These are phyloP conservation scores for Protostelium mycophagum DNA, from an alignment of 78 protist genomes.

Conservation along the genomic window DNA sequence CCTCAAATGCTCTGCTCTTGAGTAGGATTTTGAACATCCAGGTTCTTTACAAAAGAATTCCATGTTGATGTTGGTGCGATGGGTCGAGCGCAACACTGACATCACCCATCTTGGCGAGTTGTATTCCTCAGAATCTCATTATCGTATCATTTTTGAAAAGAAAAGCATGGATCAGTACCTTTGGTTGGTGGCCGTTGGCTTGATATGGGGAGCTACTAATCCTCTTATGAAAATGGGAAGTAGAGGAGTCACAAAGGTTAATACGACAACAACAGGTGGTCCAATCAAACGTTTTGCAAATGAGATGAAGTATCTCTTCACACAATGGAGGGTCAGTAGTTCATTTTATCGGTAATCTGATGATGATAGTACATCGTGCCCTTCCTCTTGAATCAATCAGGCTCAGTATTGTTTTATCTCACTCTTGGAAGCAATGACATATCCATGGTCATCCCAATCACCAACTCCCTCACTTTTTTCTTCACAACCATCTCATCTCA, in stretches of 20 bases:
- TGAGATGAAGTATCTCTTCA: conserved; percentile 43
- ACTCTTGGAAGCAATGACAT: conserved; percentile 32
- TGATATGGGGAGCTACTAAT: conserved; percentile 63
- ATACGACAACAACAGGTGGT: neutral
- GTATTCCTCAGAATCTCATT: neutral
- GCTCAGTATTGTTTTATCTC: conserved; percentile 47
- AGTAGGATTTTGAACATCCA: neutral
- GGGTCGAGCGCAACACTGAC: neutral
- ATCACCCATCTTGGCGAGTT: neutral
- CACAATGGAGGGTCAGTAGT: conserved; percentile 24
- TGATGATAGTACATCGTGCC: conserved; percentile 33
- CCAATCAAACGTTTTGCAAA: conserved; percentile 10
- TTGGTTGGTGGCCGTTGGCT: conserved; percentile 30
- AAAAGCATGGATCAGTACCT: neutral
- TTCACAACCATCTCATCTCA: conserved; percentile 34
- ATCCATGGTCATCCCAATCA: conserved; percentile 50
- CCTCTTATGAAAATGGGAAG: conserved; percentile 50
- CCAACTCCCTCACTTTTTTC: conserved; percentile 56
- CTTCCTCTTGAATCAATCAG: conserved; percentile 41
- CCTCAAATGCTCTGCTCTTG: neutral
- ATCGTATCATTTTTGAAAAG: neutral
- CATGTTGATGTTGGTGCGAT: neutral
- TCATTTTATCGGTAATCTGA: neutral
- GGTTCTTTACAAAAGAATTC: neutral
- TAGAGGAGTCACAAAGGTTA: conserved; percentile 30